Conservation (phyloP, 2,329 filamentous ascomycete species). For the Alternaria gaisen region DNA sequence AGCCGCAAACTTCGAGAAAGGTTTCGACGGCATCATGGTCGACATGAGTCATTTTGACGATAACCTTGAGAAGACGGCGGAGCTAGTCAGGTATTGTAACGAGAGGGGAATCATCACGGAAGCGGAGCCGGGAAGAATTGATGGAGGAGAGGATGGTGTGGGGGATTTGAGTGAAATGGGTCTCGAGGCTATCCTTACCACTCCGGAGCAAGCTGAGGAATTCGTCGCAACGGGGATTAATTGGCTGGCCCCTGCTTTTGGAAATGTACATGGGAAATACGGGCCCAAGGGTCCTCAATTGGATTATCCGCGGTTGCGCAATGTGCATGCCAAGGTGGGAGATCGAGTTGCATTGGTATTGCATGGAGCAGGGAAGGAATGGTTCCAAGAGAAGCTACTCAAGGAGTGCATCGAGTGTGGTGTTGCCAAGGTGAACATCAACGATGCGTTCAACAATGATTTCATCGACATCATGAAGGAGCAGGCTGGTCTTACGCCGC, state of each 20-base stretch:
- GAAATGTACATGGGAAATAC: conserved; percentile 79
- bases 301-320: conserved; percentile 45
- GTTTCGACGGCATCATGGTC: conserved; percentile 57
- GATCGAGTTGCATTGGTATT: conserved; percentile 63
- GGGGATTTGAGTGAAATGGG: conserved; percentile 67
- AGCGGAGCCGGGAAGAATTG: conserved; percentile 75
- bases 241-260: conserved; percentile 77
- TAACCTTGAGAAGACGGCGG: conserved; percentile 70
- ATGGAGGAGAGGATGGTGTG: conserved; percentile 78
- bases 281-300: conserved; percentile 67
- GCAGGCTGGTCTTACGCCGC: conserved; percentile 60
- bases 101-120: conserved; percentile 73
- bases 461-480: conserved; percentile 59
- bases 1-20: conserved; percentile 60
- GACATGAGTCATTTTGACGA: conserved; percentile 79
- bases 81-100: conserved; percentile 71
- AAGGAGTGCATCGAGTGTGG: conserved; percentile 63
- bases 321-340: conserved; percentile 60
- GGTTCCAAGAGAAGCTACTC: conserved; percentile 63
- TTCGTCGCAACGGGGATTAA: conserved; percentile 77
- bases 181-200: conserved; percentile 71
- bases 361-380: conserved; percentile 65
- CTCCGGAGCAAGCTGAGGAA: conserved; percentile 72
- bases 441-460: conserved; percentile 65
- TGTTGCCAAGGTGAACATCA: conserved; percentile 67